These are phyloP conservation scores for Phytophthora chlamydospora DNA, from an alignment of 352 stramenopile genomes.

Conservation along the genomic window DNA sequence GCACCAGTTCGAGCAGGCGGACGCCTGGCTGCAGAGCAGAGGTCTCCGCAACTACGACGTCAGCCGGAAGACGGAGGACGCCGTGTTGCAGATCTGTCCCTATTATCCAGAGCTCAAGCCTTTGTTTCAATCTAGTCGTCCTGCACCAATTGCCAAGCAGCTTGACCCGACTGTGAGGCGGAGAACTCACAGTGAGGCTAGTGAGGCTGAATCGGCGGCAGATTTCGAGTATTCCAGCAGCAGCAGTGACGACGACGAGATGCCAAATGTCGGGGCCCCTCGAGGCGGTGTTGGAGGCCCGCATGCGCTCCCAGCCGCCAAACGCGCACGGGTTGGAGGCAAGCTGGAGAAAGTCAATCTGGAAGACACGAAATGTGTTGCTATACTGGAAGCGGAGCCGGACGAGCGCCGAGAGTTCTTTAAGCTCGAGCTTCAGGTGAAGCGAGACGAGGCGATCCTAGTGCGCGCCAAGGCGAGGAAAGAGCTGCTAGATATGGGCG, in stretches of 20 bases:
- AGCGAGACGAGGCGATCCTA: constrained; percentile 38
- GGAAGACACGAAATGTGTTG: not conserved
- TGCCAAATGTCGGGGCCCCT: constrained; percentile 1
- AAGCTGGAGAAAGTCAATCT: not conserved
- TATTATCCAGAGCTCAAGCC: constrained; percentile 8
- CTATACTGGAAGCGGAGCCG: constrained; percentile 20
- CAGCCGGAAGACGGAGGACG: constrained; percentile 2
- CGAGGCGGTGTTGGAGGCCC: not conserved
- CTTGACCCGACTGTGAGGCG: too few species aligned
- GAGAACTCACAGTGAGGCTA: not conserved
- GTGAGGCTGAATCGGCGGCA: not conserved
- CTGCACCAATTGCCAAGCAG: not conserved
- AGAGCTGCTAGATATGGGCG: constrained; percentile 39
- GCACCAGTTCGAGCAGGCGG: constrained; percentile 6
- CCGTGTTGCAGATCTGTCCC: constrained; percentile 15
- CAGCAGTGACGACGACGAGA: constrained; percentile 8
- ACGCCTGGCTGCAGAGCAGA: constrained; percentile 10
- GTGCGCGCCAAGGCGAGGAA: constrained; percentile 40
- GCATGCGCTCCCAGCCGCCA: not conserved
- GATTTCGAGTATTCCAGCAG: not conserved
- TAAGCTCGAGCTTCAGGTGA: constrained; percentile 45
- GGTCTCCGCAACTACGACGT: not conserved
- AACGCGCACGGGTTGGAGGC: not conserved
- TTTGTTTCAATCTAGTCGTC: constrained; percentile 1
- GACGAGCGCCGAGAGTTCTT: constrained; percentile 40